phyloP scores from a whole-genome alignment of 2,329 filamentous ascomycete genomes.

The Exophiala oligosperma region DNA sequence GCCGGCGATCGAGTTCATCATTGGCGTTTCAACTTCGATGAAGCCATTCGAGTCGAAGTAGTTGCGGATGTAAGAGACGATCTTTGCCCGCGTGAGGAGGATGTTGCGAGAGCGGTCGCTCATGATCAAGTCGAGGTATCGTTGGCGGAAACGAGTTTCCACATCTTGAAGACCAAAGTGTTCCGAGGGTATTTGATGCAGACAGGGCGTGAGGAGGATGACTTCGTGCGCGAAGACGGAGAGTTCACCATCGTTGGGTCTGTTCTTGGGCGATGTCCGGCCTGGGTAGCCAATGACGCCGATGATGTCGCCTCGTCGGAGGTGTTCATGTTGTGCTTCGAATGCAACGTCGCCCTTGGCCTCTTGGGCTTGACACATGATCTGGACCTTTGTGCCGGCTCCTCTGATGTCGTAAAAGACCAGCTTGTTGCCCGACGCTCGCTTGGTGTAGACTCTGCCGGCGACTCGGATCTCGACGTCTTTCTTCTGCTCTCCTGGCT shows the following conservation, averaged over 20 bases:
- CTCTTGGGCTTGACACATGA: constrained; percentile 87
- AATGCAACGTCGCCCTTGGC: constrained; percentile 70
- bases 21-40: constrained; percentile 92
- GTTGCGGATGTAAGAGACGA: constrained; percentile 81
- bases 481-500: constrained; percentile 81
- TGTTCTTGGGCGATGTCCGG: constrained; percentile 83
- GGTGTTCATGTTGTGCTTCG: constrained; percentile 82
- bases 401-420: constrained; percentile 86
- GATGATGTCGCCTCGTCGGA: constrained; percentile 90
- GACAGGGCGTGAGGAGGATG: constrained; percentile 80
- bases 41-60: constrained; percentile 90
- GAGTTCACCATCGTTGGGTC: constrained; percentile 78
- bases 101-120: constrained; percentile 83
- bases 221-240: constrained; percentile 91
- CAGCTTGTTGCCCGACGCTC: constrained; percentile 77
- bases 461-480: constrained; percentile 75
- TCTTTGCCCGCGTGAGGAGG: constrained; percentile 81
- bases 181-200: constrained; percentile 86
- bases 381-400: constrained; percentile 77
- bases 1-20: constrained; percentile 94
- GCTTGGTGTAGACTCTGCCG: constrained; percentile 86
- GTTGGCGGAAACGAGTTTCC: constrained; percentile 88
- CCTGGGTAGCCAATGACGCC: constrained; percentile 83
- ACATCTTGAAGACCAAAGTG: constrained; percentile 95
- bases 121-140: constrained; percentile 96